Conservation (phyloP, 2,329 filamentous ascomycete species). For the Seiridium cupressi region DNA sequence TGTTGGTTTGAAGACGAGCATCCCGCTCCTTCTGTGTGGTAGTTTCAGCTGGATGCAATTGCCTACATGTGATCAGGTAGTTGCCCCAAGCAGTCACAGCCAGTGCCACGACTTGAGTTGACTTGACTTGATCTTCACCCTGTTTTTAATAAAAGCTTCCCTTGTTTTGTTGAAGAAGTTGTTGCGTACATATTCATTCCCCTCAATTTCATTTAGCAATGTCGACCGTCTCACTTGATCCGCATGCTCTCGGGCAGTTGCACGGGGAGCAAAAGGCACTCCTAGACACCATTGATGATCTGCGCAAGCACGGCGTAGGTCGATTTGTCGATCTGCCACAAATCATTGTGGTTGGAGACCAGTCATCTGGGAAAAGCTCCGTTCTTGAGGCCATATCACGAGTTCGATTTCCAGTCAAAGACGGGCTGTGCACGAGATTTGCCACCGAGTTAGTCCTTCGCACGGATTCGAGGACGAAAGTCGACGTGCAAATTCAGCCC, state of each 20-base stretch:
- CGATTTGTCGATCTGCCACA: slow-evolving; percentile 46
- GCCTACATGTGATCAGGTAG: no score
- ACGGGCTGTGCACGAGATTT: slow-evolving; percentile 57
- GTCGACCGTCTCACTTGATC: not conserved
- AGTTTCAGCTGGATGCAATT: no score
- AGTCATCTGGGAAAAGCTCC: slow-evolving; percentile 62
- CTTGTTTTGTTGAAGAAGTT: no score
- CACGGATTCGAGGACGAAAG: slow-evolving; percentile 28
- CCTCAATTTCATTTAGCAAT: not conserved
- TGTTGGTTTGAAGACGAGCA: no score
- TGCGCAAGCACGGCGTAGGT: not conserved
- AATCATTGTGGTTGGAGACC: slow-evolving; percentile 58
- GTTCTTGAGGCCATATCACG: slow-evolving; percentile 63
- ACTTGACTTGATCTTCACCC: no score
- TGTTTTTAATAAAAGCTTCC: no score
- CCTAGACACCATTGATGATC: not conserved
- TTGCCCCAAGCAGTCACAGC: no score
- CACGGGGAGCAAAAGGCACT: not conserved
- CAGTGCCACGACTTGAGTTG: no score
- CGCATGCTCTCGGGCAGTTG: not conserved
- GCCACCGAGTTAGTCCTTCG: slow-evolving; percentile 59
- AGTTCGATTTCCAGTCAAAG: slow-evolving; percentile 57
- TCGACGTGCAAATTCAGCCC: slow-evolving; percentile 40
- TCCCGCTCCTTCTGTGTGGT: no score
- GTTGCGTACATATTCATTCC: no score